These are phyloP conservation scores for Iodosphaeria phyllophila DNA, from an alignment of 2,329 filamentous ascomycete species.

Conservation along the genomic window DNA sequence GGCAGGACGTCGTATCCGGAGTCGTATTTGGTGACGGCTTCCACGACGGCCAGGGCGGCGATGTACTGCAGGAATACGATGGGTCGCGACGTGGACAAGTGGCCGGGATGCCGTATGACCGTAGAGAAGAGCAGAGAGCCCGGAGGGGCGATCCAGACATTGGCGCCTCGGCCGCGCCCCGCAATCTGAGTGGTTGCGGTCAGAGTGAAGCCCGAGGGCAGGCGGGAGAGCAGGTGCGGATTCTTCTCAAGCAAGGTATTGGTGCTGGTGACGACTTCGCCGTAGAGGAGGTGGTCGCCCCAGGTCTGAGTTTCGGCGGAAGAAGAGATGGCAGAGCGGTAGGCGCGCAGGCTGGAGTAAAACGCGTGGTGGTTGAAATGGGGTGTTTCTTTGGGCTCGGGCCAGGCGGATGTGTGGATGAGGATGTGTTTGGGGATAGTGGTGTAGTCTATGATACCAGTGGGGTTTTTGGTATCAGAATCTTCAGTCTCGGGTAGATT, in stretches of 20 bases:
- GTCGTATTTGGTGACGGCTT: conserved; percentile 67
- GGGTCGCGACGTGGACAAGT: conserved; percentile 52
- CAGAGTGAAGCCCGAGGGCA: conserved; percentile 75
- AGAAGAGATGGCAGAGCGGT: conserved; percentile 41
- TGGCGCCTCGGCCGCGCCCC: conserved; percentile 71
- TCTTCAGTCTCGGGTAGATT: conserved; percentile 20
- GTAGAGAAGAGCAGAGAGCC: conserved; percentile 79
- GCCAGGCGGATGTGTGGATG: conserved; percentile 48
- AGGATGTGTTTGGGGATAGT: conserved; percentile 55
- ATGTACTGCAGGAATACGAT: conserved; percentile 93
- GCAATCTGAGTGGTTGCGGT: conserved; percentile 78
- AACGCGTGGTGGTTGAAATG: conserved; percentile 72
- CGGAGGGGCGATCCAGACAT: conserved; percentile 86
- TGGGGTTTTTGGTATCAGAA: conserved; percentile 15
- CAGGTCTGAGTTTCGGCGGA: conserved; percentile 43
- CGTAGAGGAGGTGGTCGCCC: conserved; percentile 66
- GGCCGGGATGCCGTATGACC: conserved; percentile 64
- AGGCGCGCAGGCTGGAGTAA: conserved; percentile 51
- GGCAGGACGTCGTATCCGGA: conserved; percentile 55
- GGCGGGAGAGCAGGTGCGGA: conserved; percentile 49
- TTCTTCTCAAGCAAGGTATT: conserved; percentile 92
- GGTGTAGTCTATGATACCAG: conserved; percentile 57
- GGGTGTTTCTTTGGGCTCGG: conserved; percentile 55
- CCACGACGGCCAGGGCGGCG: conserved; percentile 68
- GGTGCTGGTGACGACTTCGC: conserved; percentile 83